Percentiles rank a stretch among this genome's conserved stretches.
Evolutionary conservation across 2,329 filamentous ascomycete genomes (phyloP).

Genomic region (Colletotrichum eleusines): DNA sequence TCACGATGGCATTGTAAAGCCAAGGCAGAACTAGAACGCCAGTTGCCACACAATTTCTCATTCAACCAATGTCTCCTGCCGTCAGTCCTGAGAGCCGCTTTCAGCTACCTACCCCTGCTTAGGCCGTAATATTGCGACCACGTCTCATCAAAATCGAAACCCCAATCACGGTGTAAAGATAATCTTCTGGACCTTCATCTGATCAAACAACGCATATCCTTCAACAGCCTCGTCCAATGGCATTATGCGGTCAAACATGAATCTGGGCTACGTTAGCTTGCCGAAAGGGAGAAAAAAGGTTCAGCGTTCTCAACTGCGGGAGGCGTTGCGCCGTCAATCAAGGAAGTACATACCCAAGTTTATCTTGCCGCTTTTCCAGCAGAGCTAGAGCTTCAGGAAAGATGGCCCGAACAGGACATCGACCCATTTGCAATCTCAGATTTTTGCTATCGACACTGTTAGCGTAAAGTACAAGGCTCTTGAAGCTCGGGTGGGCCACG

Average conservation of each 20-base stretch:
- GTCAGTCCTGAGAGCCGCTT: not conserved
- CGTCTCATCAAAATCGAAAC: not conserved
- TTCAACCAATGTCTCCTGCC: not conserved
- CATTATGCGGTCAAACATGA: constrained; percentile 84
- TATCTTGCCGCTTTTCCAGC: constrained; percentile 74
- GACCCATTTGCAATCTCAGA: constrained; percentile 78
- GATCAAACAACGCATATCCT: constrained; percentile 78
- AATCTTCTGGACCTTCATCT: constrained; percentile 80
- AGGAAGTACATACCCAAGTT: constrained; percentile 69
- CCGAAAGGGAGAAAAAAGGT: constrained; percentile 9
- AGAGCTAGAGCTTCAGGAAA: constrained; percentile 74
- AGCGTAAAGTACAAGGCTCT: not conserved
- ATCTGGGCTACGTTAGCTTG: constrained; percentile 58
- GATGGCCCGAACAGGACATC: constrained; percentile 79
- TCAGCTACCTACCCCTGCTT: not conserved
- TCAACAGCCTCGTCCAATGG: constrained; percentile 74
- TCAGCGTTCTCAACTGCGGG: constrained; percentile 17
- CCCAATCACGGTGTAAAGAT: constrained; percentile 68
- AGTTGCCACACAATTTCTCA: not conserved
- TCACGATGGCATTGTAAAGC: constrained; percentile 89
- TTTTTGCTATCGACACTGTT: constrained; percentile 68
- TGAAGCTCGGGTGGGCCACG: not conserved
- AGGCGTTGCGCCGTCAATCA: not conserved
- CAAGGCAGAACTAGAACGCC: constrained; percentile 76
- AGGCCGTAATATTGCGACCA: not conserved